Evolutionary conservation across 2,329 filamentous ascomycete genomes (phyloP), one percentile per base, ranked within the genome.

Genomic region (Passalora sequoiae): DNA sequence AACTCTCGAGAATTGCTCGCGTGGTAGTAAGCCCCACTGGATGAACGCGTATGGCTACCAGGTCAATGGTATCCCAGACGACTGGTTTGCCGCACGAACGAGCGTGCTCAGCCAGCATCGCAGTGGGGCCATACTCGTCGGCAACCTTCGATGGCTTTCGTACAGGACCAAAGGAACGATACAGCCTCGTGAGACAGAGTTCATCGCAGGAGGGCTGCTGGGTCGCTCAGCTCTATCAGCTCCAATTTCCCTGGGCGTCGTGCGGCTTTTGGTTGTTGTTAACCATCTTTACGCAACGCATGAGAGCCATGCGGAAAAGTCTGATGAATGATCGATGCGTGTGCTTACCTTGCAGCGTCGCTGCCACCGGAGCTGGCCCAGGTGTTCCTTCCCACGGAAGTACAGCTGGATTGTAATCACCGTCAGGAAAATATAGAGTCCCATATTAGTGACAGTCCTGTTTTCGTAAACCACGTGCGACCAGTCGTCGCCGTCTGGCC

Each of bases 381-480:
- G 21, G 6, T 13, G 25, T 28, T 21, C 22, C 29, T 42, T 36
- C 30, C 40, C 40, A 36, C 8, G 16, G 3, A 29, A n/a, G 19
- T 20, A 27, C 13, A 24, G 28, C 16, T 12, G 15, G 12, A 32
- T 28, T 19, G 30, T 2, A 15, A 17, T 17, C 7, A 13, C 33
- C 22, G 4, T 7, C n/a, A 21, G 2, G 16, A 19, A n/a, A n/a
- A 29, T 17, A n/a, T 35, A 35, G 36, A 25, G 12, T 12, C 36
- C 36, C 42, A 44, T 40, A 44, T 44, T 20, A 29, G 29, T 25
- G 28, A 12, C 22, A 4, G 13, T 15, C 7, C 15, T 20, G 16
- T 25, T 44, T 39, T 39, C 40, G 5, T 16, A 10, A n/a, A 15
- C 2, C 20, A 19, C 28, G 20, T 19, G 19, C 21, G 20, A 13